phyloP scores from a whole-genome alignment of 495 filamentous ascomycete genomes.

The Aspergillus saccharolyticus region DNA sequence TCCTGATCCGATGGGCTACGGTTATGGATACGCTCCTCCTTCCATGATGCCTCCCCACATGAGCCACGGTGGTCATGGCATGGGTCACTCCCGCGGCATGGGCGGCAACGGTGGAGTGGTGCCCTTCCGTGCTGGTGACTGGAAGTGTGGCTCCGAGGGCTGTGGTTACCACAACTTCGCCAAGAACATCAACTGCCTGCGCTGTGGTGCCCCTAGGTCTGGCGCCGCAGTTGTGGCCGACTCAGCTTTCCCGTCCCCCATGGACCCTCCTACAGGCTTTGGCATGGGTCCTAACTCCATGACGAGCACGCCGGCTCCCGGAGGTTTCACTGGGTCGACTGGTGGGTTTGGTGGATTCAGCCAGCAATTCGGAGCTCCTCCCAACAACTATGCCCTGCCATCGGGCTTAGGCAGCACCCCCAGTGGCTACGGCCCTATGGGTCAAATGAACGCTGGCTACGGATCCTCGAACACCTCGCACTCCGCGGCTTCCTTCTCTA shows the following conservation, averaged over 20 bases:
- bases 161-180: constrained; percentile 99
- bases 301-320: constrained; percentile 77
- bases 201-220: constrained; percentile 91
- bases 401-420: constrained; percentile 79
- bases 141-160: constrained; percentile 98
- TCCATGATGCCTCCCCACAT: constrained; percentile 82
- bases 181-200: constrained; percentile 96
- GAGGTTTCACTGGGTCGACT: constrained; percentile 66
- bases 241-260: constrained; percentile 83
- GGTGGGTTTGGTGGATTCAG: constrained; percentile 74
- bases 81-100: constrained; percentile 67
- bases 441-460: constrained; percentile 66
- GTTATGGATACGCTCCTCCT: constrained; percentile 71
- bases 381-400: constrained; percentile 84
- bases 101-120: constrained; percentile 80
- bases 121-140: constrained; percentile 95
- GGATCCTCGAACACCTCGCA: constrained; percentile 62
- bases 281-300: constrained; percentile 74
- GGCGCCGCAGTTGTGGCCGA: constrained; percentile 91
- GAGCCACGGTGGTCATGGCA: constrained; percentile 69
- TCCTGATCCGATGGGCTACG: constrained; percentile 68
- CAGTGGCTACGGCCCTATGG: constrained; percentile 74
- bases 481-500: constrained; percentile 87
- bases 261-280: constrained; percentile 79
- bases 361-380: constrained; percentile 84